Base-by-base conservation (phyloP, 768 basidiomycete genomes). In the Suillus alpinus region DNA sequence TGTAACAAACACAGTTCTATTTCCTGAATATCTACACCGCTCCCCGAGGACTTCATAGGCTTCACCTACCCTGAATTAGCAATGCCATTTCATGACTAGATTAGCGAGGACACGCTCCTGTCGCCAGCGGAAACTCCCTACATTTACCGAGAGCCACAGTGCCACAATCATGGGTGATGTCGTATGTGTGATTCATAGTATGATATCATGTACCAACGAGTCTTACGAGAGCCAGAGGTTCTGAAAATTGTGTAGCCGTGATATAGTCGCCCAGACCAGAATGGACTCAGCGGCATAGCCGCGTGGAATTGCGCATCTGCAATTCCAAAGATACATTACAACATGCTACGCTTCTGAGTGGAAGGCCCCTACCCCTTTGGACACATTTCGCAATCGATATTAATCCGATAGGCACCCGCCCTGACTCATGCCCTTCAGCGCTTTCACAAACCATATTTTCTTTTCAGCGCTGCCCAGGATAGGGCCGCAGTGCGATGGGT, bases 401-500 rank as follows among this genome's bases (percentile, higher is more conserved):
- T 59, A 63, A 65, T 69, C 67, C 53, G 73, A 73, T 73, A 74
- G 67, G 65, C 40, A 70, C 65, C 47, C 29, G 64, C 58, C 53
- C 31, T 29, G 56, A 32, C 58, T 50, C 60, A 40, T 57, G 43
- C 44, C 44, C 29, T 44, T 55, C 62, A 51, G 56, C 40, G 14
- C 20, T 47, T 14, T 74, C 69, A 81, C 76, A 86, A 81, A 69
- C 88, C 83, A 67, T 92, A 92, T 69, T 87, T 91, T 75, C 83
- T 81, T 75, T 84, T 86, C 62, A 94, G 76, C 49, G 91, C 86
- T 52, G 78, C 76, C 92, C 92, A 94, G 6, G 88, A 86, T 20
- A 88, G 81, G 10, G 81, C 85, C 46, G 83, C 89, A n/a, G 80
- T 76, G 47, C 81, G 72, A 67, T 89, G 80, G 40, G 78, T 79